phyloP scores from a whole-genome alignment of 164 flowering plant species.

The Cinnamomum chago region DNA sequence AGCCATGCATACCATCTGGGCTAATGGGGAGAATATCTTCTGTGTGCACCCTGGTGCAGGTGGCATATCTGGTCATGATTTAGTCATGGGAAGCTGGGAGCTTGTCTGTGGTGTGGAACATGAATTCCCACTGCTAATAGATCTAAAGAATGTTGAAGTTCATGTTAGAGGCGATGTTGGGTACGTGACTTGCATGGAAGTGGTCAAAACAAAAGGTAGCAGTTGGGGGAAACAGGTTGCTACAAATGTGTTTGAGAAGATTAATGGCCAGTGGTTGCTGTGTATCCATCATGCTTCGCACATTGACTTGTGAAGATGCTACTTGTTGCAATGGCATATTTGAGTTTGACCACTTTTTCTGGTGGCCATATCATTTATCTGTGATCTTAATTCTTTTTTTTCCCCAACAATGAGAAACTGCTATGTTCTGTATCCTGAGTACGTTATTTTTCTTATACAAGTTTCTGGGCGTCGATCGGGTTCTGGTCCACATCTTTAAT shows the following conservation, averaged over 20 bases:
- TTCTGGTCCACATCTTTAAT: too few relatives aligned
- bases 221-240: slow-evolving; percentile 94
- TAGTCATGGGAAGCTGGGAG: slow-evolving; percentile 91
- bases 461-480: too few relatives aligned
- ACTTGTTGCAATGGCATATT: not conserved
- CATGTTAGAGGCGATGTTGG: slow-evolving; percentile 80
- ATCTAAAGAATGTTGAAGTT: slow-evolving; percentile 60
- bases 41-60: slow-evolving; percentile 37
- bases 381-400: too few relatives aligned
- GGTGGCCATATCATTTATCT: too few relatives aligned
- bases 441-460: too few relatives aligned
- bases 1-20: slow-evolving; percentile 58
- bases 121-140: slow-evolving; percentile 76
- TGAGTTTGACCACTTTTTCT: not conserved
- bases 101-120: slow-evolving; percentile 68
- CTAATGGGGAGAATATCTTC: slow-evolving; percentile 57
- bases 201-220: slow-evolving; percentile 83
- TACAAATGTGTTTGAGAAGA: slow-evolving; percentile 81
- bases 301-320: slow-evolving; percentile 37
- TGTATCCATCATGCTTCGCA: slow-evolving; percentile 86
- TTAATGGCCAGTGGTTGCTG: slow-evolving; percentile 76
- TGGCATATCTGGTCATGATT: slow-evolving; percentile 58
- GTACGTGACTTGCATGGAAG: slow-evolving; percentile 73
- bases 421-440: too few relatives aligned
- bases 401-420: too few relatives aligned